Base-by-base conservation (phyloP, 305 asterid species). In the Rubia occidens region DNA sequence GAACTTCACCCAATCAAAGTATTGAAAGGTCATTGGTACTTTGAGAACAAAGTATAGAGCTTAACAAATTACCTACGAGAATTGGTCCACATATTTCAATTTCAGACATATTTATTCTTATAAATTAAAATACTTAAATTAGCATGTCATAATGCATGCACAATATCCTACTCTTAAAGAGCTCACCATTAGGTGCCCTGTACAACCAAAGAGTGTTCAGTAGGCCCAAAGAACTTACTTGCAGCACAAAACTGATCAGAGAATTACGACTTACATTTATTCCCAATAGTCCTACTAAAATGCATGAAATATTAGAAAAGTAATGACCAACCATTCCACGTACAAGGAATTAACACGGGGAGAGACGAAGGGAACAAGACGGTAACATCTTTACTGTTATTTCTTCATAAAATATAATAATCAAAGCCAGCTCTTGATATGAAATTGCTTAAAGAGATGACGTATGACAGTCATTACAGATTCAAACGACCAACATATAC, bases 1-100 rank as follows among this genome's bases (percentile, higher is more conserved):
- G 43, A 62, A 37, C 13, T 78, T 49, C 8, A 45, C 53, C 53
- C 76, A 78, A 55, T 15, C 8, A 63, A 63, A 15, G 47, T 21
- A 18, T 35, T 54, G 44, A 15, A 61, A 47, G 24, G n/a, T 56
- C 44, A 20, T 32, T 20, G 17, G 17, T 4, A 49, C 6, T 11
- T 68, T 21, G 15, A 4, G 10, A 40, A n/a, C 8, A 18, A 62
- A 20, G 40, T 13, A 5, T 54, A 9, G 49, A 44, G 2, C 32
- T 54, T 37, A 35, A 43, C 14, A 64, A 54, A n/a, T 42, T 8
- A 17, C 47, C 43, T 9, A 37, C 45, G 60, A 13, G 29, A 59
- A 47, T 20, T 1, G 32, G 59, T 20, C 70, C 51, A 45, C 60
- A 13, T 14, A 26, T 24, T 15, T 44, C 43, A 44, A 66, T n/a